Percentiles rank a stretch among this genome's conserved stretches.
phyloP scores from a whole-genome alignment of 2,329 filamentous ascomycete genomes.

The Fusarium transvaalense region DNA sequence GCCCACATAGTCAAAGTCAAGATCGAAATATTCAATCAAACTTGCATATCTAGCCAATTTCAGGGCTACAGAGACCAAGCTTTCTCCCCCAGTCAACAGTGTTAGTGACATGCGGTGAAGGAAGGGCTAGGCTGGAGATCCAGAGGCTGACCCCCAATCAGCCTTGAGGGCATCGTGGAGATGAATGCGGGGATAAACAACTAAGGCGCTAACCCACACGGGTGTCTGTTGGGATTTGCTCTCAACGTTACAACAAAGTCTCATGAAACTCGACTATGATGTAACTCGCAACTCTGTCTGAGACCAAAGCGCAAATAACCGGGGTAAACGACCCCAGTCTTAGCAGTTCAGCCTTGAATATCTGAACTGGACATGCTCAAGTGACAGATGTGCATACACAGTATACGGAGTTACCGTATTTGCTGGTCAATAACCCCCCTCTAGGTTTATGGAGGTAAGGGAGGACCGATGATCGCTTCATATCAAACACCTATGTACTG shows the following conservation, averaged over 20 bases:
- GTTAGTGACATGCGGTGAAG: constrained; percentile 47
- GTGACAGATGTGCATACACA: constrained; percentile 11
- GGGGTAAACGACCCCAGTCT: constrained; percentile 5
- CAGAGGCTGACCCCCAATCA: constrained; percentile 35
- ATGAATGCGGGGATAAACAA: constrained; percentile 44
- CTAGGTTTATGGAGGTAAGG: not conserved
- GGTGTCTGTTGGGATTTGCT: constrained; percentile 36
- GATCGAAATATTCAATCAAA: constrained; percentile 35
- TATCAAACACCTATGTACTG: not conserved
- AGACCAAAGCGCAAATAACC: not conserved
- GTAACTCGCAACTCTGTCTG: constrained; percentile 15
- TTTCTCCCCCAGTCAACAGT: constrained; percentile 16
- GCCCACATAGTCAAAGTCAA: constrained; percentile 5
- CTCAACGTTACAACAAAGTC: constrained; percentile 38
- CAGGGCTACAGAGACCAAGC: constrained; percentile 24
- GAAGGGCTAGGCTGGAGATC: constrained; percentile 21
- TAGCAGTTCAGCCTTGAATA: not conserved
- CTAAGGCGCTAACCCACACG: constrained; percentile 25
- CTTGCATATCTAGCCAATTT: constrained; percentile 32
- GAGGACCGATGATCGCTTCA: not conserved
- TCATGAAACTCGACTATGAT: constrained; percentile 29
- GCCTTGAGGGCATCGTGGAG: constrained; percentile 39
- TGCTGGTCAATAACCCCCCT: not conserved
- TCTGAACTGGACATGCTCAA: not conserved
- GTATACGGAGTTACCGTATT: not conserved